These are phyloP conservation scores for Ceratobasidium sp. DNA, from an alignment of 1,284 basidiomycete species.

Conservation along the genomic window DNA sequence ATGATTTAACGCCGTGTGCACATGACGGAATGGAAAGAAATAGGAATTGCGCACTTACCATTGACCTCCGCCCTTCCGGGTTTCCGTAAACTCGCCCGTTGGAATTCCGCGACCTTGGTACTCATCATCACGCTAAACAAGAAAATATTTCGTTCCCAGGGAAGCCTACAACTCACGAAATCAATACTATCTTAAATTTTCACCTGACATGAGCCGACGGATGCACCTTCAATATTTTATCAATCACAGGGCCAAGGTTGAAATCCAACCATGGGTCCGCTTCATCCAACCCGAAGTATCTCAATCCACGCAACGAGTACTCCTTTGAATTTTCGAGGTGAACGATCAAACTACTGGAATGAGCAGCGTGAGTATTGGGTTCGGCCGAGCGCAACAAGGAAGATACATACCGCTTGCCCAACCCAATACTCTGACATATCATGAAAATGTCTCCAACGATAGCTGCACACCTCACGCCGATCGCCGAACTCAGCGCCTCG, in stretches of 20 bases:
- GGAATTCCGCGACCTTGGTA: slow-evolving; percentile 98
- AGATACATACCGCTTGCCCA: slow-evolving; percentile 76
- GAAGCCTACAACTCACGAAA: slow-evolving; percentile 67
- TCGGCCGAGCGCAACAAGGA: background rate
- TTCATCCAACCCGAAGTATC: slow-evolving; percentile 97
- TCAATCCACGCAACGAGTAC: slow-evolving; percentile 88
- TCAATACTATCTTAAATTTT: too few relatives aligned
- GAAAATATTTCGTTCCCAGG: slow-evolving; percentile 94
- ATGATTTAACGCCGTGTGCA: background rate
- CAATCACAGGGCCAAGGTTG: slow-evolving; percentile 98
- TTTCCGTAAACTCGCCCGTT: slow-evolving; percentile 94
- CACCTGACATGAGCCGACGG: too few relatives aligned
- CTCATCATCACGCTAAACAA: slow-evolving; percentile 99
- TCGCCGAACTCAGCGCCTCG: slow-evolving; percentile 91
- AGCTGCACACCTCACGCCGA: slow-evolving; percentile 92
- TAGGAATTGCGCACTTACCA: slow-evolving; percentile 76
- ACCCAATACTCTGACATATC: slow-evolving; percentile 92
- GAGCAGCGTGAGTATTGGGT: background rate
- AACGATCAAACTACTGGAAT: slow-evolving; percentile 88
- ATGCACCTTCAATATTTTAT: slow-evolving; percentile 88
- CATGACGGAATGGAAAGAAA: background rate
- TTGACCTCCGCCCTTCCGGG: slow-evolving; percentile 96
- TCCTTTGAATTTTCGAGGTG: slow-evolving; percentile 99
- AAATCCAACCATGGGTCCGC: slow-evolving; percentile 97
- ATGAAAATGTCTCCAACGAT: slow-evolving; percentile 97